These are phyloP conservation scores for Pontederia crassipes DNA, from an alignment of 176 grass and related monocot genomes.

Conservation along the genomic window DNA sequence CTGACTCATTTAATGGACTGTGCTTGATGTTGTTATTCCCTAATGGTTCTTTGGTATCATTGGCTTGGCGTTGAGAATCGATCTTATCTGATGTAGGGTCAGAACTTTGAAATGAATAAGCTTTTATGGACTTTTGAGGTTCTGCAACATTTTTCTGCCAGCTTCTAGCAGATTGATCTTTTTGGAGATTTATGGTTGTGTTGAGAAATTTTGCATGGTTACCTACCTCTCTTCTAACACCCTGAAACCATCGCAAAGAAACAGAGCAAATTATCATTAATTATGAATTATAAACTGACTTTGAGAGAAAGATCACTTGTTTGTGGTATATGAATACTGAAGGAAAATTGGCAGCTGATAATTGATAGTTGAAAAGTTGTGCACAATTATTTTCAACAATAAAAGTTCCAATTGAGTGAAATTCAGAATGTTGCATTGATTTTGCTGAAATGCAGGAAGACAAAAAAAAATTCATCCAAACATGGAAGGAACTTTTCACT, in stretches of 20 bases:
- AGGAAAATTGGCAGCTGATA: too few species aligned
- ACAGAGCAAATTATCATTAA: neutral
- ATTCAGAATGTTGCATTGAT: too few species aligned
- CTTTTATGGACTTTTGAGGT: conserved; percentile 21
- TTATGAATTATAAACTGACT: neutral
- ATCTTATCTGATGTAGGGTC: neutral
- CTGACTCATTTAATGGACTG: conserved; percentile 40
- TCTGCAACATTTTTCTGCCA: conserved; percentile 6
- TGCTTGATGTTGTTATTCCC: conserved; percentile 13
- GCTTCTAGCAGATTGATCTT: conserved; percentile 5
- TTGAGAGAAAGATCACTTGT: too few species aligned
- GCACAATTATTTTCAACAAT: too few species aligned
- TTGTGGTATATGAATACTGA: too few species aligned
- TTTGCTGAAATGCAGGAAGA: too few species aligned
- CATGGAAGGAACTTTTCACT: too few species aligned
- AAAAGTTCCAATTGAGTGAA: too few species aligned
- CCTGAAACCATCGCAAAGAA: conserved; percentile 30
- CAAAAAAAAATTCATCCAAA: too few species aligned
- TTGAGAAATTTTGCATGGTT: conserved; percentile 67
- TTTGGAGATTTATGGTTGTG: conserved; percentile 22
- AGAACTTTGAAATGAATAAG: neutral
- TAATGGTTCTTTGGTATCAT: conserved; percentile 14
- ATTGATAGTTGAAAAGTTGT: too few species aligned
- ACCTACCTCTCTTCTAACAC: conserved; percentile 89
- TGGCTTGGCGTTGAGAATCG: neutral